A percentile compares a stretch with the other conserved stretches of the same genome.
Evolutionary conservation across 2,329 filamentous ascomycete species (phyloP).

Genomic region (Dothidotthia symphoricarpi): DNA sequence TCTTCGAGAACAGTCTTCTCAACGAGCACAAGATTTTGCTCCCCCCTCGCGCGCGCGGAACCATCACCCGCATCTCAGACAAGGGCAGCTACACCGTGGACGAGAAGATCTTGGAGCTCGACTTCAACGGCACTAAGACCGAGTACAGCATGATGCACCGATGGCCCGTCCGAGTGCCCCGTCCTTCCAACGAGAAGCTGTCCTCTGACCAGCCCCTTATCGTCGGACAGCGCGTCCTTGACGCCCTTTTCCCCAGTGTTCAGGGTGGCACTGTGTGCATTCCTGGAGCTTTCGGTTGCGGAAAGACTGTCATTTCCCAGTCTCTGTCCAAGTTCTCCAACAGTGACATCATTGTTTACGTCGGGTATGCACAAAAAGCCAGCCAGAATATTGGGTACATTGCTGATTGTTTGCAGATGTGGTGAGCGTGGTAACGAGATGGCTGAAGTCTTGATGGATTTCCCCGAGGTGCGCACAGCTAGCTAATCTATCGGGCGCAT

Average conservation of each 20-base stretch:
- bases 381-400: no score
- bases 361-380: constrained; percentile 59
- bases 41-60: constrained; percentile 84
- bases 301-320: constrained; percentile 98
- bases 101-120: constrained; percentile 90
- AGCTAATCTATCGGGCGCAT: neutral
- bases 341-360: constrained; percentile 97
- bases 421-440: constrained; percentile 98
- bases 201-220: constrained; percentile 87
- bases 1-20: constrained; percentile 94
- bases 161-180: constrained; percentile 95
- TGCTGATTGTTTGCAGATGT: no score
- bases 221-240: constrained; percentile 93
- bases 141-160: constrained; percentile 98
- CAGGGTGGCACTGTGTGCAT: constrained; percentile 98
- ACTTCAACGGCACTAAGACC: constrained; percentile 94
- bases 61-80: constrained; percentile 83
- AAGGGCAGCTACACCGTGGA: constrained; percentile 93
- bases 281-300: constrained; percentile 95
- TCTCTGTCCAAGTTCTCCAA: constrained; percentile 99
- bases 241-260: constrained; percentile 93
- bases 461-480: constrained; percentile 68
- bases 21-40: constrained; percentile 90
- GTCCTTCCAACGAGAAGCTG: constrained; percentile 88
- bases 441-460: constrained; percentile 99